Conservation (phyloP, 495 filamentous ascomycete genomes). For the Beverwykella pulmonaria region DNA sequence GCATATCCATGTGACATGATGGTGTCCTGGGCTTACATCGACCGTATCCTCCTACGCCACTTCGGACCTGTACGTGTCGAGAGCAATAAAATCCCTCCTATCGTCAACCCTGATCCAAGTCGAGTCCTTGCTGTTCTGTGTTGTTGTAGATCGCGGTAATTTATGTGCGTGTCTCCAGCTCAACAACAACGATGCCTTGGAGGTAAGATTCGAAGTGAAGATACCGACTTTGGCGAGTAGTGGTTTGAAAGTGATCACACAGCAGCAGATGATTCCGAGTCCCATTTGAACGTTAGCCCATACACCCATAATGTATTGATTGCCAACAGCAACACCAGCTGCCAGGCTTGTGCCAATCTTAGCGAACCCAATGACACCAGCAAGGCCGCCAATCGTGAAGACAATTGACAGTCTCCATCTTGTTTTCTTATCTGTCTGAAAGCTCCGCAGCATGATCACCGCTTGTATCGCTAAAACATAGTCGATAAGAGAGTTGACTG, state of each 20-base stretch:
- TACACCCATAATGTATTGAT: slow-evolving; percentile 2
- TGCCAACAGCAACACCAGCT: slow-evolving; percentile 1
- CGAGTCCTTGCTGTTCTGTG: slow-evolving; percentile 4
- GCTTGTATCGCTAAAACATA: slow-evolving; percentile 1
- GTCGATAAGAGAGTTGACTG: slow-evolving; percentile 1
- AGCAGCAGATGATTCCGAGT: slow-evolving; percentile 1
- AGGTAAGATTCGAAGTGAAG: slow-evolving; percentile 4
- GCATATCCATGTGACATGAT: no score
- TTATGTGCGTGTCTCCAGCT: neutral
- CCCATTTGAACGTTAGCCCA: neutral
- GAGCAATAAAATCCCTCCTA: neutral
- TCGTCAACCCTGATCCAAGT: slow-evolving; percentile 1
- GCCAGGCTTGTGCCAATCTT: slow-evolving; percentile 1
- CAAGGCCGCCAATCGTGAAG: slow-evolving; percentile 6
- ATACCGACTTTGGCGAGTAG: neutral
- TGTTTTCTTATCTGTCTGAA: neutral
- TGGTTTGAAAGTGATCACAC: slow-evolving; percentile 4
- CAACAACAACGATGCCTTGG: slow-evolving; percentile 1
- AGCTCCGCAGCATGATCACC: neutral
- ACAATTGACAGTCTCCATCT: neutral
- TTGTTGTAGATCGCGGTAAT: neutral
- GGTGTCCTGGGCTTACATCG: no score
- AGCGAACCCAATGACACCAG: slow-evolving; percentile 3
- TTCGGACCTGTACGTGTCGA: neutral
- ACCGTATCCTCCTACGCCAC: slow-evolving; percentile 1